phyloP scores from a whole-genome alignment of 768 basidiomycete genomes.

The Mycena capillaripes region DNA sequence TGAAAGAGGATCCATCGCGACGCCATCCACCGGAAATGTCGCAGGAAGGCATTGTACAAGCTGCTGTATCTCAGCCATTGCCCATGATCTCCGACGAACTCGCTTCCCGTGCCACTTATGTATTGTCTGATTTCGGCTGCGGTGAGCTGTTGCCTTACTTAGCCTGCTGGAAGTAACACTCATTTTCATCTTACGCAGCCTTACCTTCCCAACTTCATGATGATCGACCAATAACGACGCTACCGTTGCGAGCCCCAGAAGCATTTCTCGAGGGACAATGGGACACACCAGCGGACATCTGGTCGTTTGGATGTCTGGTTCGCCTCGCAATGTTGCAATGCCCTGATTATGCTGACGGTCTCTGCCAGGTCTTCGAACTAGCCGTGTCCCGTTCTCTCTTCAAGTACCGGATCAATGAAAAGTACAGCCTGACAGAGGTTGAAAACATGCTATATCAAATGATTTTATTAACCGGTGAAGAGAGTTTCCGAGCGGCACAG shows the following conservation, averaged over 20 bases:
- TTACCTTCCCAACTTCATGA: slow-evolving; percentile 28
- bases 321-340: neutral
- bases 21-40: slow-evolving; percentile 40
- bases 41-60: slow-evolving; percentile 40
- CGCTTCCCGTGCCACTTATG: slow-evolving; percentile 42
- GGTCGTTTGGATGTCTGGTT: slow-evolving; percentile 50
- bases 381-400: slow-evolving; percentile 24
- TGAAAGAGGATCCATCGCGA: slow-evolving; percentile 37
- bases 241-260: slow-evolving; percentile 45
- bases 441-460: slow-evolving; percentile 32
- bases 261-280: slow-evolving; percentile 43
- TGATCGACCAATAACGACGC: slow-evolving; percentile 38
- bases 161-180: slow-evolving; percentile 2
- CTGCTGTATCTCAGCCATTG: slow-evolving; percentile 46
- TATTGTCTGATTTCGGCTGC: slow-evolving; percentile 45
- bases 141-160: slow-evolving; percentile 34
- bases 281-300: slow-evolving; percentile 47
- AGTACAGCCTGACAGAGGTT: slow-evolving; percentile 11
- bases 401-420: slow-evolving; percentile 12
- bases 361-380: slow-evolving; percentile 33
- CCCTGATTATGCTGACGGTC: neutral
- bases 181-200: slow-evolving; percentile 35
- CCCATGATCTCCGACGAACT: slow-evolving; percentile 36
- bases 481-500: slow-evolving; percentile 11
- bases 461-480: slow-evolving; percentile 8